Conservation (phyloP, 116 monocot species). For the Cymodocea nodosa region DNA sequence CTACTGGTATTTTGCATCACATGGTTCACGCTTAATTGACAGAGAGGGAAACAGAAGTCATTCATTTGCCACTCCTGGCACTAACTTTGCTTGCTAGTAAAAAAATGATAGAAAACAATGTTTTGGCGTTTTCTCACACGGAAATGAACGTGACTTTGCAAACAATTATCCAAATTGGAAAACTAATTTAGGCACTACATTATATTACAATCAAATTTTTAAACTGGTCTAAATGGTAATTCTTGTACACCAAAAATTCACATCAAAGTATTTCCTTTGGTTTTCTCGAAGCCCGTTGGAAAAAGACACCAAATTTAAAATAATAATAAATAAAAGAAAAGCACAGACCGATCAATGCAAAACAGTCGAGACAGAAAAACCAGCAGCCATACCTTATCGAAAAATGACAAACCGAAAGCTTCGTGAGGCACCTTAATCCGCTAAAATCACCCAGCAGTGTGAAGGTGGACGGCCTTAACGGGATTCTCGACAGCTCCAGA, state of each 20-base stretch:
- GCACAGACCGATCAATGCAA: neutral
- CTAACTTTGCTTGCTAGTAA: too few relatives aligned
- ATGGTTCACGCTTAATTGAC: neutral
- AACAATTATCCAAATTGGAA: neutral
- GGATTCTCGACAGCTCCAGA: constrained; percentile 16
- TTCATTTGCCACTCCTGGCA: too few relatives aligned
- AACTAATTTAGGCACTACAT: neutral
- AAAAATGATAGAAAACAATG: too few relatives aligned
- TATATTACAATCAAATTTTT: too few relatives aligned
- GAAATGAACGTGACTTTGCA: neutral
- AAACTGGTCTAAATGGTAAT: too few relatives aligned
- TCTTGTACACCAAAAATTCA: neutral
- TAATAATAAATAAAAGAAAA: neutral
- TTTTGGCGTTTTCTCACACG: too few relatives aligned
- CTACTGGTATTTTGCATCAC: too few relatives aligned
- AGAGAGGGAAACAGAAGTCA: too few relatives aligned
- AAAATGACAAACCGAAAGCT: constrained; percentile 65
- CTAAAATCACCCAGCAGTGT: constrained; percentile 37
- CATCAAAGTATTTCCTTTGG: neutral
- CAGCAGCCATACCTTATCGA: neutral
- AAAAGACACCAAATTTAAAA: neutral
- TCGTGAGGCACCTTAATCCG: constrained; percentile 51
- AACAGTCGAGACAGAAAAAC: neutral
- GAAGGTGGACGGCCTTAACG: constrained; percentile 33
- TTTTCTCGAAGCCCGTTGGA: too few relatives aligned